Base-by-base conservation (phyloP, 148 eudicot species). In the Heliosperma pusillum region DNA sequence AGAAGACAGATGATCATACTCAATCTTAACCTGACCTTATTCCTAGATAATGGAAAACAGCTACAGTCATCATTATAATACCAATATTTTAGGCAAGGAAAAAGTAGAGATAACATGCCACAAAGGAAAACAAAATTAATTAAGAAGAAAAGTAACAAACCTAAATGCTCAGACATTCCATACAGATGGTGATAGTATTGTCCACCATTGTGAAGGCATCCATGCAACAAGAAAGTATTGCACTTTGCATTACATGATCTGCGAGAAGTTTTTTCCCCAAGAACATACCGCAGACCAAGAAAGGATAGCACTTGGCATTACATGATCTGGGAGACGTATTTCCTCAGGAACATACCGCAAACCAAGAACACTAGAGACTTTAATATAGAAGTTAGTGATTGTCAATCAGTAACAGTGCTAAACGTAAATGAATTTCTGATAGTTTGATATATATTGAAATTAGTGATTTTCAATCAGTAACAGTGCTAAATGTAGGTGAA, bases 251-350 rank as follows among this genome's bases (percentile, higher is more conserved):
- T 36, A 66, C 5, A 8, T 2, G 15, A 30, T 66, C 70, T 36
- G 52, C 70, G 42, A 66, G 13, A 66, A 8, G 52, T 36, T 36
- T 17, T 17, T 66, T 66, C 42, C 70, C 20, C 22, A 66, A 66
- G 50, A 66, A n/a, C 24, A 66, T 33, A 33, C 40, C 5, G 5
- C 40, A 33, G 40, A 33, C 40, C 5, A 36, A n/a, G n/a, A n/a
- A 36, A 36, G 42, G 42, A 36, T 7, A 5, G 42, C 42, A 36
- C 42, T 36, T 36, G 42, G 42, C 40, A 33, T 33, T 33, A 33
- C 5, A 33, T 33, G 40, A 33, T 33, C 40, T 33, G 40, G 5
- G 40, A 33, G 40, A 33, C 3, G 40, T 33, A 33, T 33, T 33
- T 33, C 6, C 40, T 33, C 3, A 33, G 5, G 40, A 33, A 33